Percentiles rank a stretch among this genome's conserved stretches.
phyloP scores from a whole-genome alignment of 805 yeast species.

The Suhomyces faveliae region DNA sequence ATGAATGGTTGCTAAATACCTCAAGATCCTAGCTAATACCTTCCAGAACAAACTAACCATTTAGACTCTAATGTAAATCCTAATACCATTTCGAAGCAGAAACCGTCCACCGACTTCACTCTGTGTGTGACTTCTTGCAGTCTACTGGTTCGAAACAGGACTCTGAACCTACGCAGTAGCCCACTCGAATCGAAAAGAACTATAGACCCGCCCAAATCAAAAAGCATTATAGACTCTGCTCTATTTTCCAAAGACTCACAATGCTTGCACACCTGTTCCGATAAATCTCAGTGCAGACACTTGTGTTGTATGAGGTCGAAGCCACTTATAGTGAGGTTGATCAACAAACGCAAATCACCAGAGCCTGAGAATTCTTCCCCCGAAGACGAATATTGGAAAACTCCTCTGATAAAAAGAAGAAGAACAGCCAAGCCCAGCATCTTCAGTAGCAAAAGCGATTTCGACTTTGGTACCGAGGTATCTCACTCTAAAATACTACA shows the following conservation, averaged over 20 bases:
- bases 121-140: neutral
- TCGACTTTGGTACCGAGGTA: too few relatives aligned
- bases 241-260: neutral
- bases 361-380: neutral
- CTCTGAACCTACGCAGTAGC: neutral
- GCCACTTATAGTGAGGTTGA: neutral
- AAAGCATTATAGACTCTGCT: neutral
- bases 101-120: neutral
- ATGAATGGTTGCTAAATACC: conserved; percentile 1
- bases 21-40: neutral
- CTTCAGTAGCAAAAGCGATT: neutral
- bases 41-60: neutral
- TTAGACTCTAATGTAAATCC: neutral
- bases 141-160: neutral
- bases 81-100: neutral
- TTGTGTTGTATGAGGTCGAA: neutral
- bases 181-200: neutral
- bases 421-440: neutral
- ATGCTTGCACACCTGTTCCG: conserved; percentile 1
- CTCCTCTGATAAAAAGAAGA: neutral
- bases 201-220: too few relatives aligned
- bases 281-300: neutral
- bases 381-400: neutral
- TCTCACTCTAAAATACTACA: too few relatives aligned
- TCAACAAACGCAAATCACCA: neutral